Evolutionary conservation across 768 basidiomycete species (phyloP).

Genomic region (Leucosporidium yakuticum): DNA sequence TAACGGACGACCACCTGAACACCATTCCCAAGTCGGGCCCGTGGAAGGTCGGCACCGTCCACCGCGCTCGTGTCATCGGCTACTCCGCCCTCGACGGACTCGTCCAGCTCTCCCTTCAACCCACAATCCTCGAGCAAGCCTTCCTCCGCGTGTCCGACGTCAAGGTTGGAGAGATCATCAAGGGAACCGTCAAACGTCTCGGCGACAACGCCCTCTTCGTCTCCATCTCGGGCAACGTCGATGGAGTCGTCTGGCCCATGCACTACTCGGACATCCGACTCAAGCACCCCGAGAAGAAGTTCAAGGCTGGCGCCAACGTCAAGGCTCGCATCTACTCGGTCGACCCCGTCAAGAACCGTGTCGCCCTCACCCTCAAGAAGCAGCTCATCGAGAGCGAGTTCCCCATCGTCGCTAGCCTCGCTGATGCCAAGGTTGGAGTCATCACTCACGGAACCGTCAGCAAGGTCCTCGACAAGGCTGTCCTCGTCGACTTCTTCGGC

Average conservation of each 20-base stretch:
- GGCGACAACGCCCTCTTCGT: constrained; percentile 77
- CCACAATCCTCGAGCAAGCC: constrained; percentile 73
- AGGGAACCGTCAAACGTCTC: constrained; percentile 72
- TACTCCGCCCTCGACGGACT: constrained; percentile 79
- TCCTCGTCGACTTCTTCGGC: constrained; percentile 86
- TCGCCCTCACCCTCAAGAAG: constrained; percentile 86
- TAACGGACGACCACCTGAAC: constrained; percentile 82
- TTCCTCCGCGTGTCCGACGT: constrained; percentile 79
- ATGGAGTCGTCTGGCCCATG: constrained; percentile 87
- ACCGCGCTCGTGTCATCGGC: constrained; percentile 80
- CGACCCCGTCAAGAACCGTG: constrained; percentile 70
- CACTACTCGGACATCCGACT: constrained; percentile 93
- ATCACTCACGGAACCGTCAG: constrained; percentile 76
- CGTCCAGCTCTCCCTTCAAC: constrained; percentile 77
- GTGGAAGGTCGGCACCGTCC: constrained; percentile 72
- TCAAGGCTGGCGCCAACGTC: constrained; percentile 72
- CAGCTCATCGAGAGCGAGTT: constrained; percentile 73
- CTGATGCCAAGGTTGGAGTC: constrained; percentile 63
- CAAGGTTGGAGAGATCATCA: constrained; percentile 75
- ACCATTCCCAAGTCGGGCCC: constrained; percentile 55
- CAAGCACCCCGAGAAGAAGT: constrained; percentile 80
- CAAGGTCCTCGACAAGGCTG: constrained; percentile 69
- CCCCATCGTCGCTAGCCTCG: constrained; percentile 60
- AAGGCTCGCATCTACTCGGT: constrained; percentile 84
- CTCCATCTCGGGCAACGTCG: constrained; percentile 75